Conservation (phyloP, 371 early-diverging fungal species). For the Lichtheimia ornata region DNA sequence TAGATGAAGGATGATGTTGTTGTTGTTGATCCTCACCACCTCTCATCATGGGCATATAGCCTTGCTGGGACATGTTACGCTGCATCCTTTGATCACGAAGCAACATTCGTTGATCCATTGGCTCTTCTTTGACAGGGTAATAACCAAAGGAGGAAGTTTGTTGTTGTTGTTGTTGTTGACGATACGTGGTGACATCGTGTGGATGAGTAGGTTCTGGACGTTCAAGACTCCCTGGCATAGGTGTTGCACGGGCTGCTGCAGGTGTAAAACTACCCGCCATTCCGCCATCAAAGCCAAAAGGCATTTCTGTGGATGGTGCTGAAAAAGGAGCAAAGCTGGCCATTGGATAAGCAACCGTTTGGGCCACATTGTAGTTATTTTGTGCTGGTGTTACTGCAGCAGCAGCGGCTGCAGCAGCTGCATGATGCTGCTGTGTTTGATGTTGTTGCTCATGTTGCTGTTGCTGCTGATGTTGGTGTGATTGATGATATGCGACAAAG, state of each 20-base stretch:
- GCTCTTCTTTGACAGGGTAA: conserved; percentile 14
- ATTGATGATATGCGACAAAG: conserved; percentile 12
- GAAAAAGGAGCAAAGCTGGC: conserved; percentile 12
- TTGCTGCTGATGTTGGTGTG: conserved; percentile 15
- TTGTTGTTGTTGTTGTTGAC: conserved; percentile 3
- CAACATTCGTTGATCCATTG: conserved; percentile 10
- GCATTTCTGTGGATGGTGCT: conserved; percentile 10
- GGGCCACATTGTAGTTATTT: conserved; percentile 10
- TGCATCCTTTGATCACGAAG: conserved; percentile 11
- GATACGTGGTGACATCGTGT: conserved; percentile 6
- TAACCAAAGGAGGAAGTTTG: conserved; percentile 5
- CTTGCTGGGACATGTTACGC: conserved; percentile 14
- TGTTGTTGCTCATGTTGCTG: conserved; percentile 16
- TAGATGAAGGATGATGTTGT: neutral
- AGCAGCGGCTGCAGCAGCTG: neutral
- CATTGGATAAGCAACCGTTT: conserved; percentile 10
- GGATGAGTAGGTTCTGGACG: conserved; percentile 15
- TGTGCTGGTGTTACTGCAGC: too few relatives aligned
- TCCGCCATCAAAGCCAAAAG: conserved; percentile 14
- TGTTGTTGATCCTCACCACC: conserved; percentile 5
- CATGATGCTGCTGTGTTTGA: conserved; percentile 10
- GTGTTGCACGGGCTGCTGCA: neutral
- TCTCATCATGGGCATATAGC: conserved; percentile 10
- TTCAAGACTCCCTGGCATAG: conserved; percentile 4
- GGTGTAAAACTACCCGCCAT: conserved; percentile 7